These are phyloP conservation scores for Brassica juncea DNA, from an alignment of 345 rosid species.

Conservation along the genomic window DNA sequence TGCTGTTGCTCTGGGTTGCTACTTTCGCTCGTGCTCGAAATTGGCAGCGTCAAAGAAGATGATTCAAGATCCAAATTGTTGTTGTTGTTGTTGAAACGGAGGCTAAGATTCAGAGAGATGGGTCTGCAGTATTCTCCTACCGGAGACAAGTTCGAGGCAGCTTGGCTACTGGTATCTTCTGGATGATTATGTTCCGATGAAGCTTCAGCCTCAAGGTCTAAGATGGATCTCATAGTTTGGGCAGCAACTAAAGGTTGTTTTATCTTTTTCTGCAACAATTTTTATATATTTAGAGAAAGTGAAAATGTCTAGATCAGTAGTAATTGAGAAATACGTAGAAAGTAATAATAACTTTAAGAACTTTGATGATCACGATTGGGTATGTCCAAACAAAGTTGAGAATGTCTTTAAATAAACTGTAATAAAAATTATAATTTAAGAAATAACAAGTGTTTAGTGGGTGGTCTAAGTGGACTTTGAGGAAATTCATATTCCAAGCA, in stretches of 20 bases:
- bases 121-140: conserved; percentile 38
- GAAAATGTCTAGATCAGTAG: background rate
- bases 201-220: conserved; percentile 65
- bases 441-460: no score
- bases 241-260: background rate
- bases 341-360: background rate
- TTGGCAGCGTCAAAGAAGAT: conserved; percentile 47
- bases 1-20: conserved; percentile 52
- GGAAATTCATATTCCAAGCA: no score
- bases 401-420: conserved; percentile 8
- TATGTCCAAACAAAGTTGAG: conserved; percentile 24
- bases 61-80: conserved; percentile 31
- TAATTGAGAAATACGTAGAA: background rate
- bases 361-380: background rate
- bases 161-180: conserved; percentile 56
- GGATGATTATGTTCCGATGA: conserved; percentile 50
- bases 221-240: conserved; percentile 48
- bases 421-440: background rate
- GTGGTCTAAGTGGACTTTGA: no score
- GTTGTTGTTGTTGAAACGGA: conserved; percentile 44
- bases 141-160: conserved; percentile 59
- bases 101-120: conserved; percentile 63
- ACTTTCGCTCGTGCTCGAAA: conserved; percentile 64
- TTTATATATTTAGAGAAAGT: background rate
- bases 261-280: background rate